A percentile compares a stretch with the other conserved stretches of the same genome.
These are phyloP conservation scores for Fistulifera pelliculosa DNA, from an alignment of 108 stramenopile species.

Conservation along the genomic window DNA sequence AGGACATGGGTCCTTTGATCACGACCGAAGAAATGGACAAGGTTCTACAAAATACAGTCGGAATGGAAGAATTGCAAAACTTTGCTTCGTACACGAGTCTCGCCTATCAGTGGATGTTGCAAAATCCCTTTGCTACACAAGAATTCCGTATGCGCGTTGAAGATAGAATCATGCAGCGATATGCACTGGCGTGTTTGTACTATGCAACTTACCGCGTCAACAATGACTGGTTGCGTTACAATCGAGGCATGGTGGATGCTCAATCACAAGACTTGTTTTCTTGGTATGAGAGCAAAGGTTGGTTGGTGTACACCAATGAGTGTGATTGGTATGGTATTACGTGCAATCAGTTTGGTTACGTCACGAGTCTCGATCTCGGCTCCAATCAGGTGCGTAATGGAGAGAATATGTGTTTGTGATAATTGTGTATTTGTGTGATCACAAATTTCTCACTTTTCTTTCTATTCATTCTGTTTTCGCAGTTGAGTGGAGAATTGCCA, in stretches of 20 bases:
- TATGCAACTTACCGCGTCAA: conserved; percentile 9
- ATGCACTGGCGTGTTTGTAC: conserved; percentile 13
- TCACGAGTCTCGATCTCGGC: conserved; percentile 20
- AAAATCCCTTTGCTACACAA: no score
- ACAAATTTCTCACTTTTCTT: background rate
- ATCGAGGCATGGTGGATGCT: no score
- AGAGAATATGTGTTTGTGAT: conserved; percentile 29
- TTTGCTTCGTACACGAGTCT: no score
- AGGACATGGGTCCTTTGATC: no score
- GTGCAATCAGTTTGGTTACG: conserved; percentile 21
- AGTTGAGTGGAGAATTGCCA: background rate
- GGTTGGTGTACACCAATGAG: conserved; percentile 34
- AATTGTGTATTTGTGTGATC: conserved; percentile 8
- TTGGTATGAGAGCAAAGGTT: background rate
- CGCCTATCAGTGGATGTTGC: no score
- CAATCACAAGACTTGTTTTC: no score
- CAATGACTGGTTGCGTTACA: no score
- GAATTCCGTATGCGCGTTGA: background rate
- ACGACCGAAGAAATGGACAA: no score
- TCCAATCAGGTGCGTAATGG: conserved; percentile 27
- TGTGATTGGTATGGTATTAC: conserved; percentile 55
- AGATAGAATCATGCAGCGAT: conserved; percentile 4
- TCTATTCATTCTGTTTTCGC: background rate
- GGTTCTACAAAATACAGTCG: no score
- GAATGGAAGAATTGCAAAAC: no score